phyloP scores from a whole-genome alignment of 305 asterid genomes.

The Petunia hybrid region DNA sequence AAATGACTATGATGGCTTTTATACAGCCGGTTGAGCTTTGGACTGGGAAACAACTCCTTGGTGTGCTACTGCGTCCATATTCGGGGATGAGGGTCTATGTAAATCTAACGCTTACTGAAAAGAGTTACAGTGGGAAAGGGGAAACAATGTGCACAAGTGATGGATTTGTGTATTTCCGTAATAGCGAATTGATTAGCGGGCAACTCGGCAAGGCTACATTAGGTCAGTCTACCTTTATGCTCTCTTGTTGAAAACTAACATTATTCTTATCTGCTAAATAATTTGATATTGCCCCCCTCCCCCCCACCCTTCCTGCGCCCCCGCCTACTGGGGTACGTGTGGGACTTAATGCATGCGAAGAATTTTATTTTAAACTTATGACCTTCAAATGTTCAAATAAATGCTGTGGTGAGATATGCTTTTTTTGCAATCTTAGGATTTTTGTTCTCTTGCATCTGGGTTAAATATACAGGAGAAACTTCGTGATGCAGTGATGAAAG shows the following conservation, averaged over 20 bases:
- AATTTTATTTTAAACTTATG: neutral
- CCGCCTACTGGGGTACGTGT: neutral
- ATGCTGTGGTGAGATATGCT: neutral
- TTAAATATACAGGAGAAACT: constrained; percentile 21
- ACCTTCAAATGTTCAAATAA: neutral
- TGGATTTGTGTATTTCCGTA: constrained; percentile 89
- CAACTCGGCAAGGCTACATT: constrained; percentile 98
- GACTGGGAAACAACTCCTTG: constrained; percentile 95
- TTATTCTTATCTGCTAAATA: neutral
- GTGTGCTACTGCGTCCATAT: constrained; percentile 79
- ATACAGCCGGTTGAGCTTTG: constrained; percentile 95
- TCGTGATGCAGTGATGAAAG: neutral
- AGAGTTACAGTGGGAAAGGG: constrained; percentile 55
- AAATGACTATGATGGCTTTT: constrained; percentile 25
- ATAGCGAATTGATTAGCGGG: constrained; percentile 93
- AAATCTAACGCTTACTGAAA: constrained; percentile 86
- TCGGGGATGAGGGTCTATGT: constrained; percentile 79
- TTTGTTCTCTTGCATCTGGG: constrained; percentile 16
- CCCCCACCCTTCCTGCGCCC: too few species aligned
- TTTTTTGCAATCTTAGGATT: neutral
- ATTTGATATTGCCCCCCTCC: constrained; percentile 8
- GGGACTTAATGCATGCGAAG: neutral
- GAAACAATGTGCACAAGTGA: constrained; percentile 90
- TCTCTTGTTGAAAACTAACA: neutral
- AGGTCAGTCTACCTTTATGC: constrained; percentile 57